Evolutionary conservation across 164 flowering plant species (phyloP).

Genomic region (Malania oleifera): DNA sequence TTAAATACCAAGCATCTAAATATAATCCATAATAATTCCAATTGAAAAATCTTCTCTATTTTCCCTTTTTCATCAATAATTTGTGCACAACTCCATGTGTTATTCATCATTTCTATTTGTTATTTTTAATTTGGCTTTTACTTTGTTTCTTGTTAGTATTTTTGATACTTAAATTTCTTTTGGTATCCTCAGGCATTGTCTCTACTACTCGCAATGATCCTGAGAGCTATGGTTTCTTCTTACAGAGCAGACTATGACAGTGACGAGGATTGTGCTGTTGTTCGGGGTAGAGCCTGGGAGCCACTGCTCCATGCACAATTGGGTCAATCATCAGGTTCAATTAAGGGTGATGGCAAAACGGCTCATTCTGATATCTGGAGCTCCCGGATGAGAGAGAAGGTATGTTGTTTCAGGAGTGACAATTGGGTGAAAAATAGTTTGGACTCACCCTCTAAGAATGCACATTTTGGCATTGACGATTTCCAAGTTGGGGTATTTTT

Average conservation of each 20-base stretch:
- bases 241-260: conserved; percentile 30
- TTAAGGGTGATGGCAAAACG: conserved; percentile 30
- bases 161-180: too few relatives aligned
- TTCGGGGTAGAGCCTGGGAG: conserved; percentile 40
- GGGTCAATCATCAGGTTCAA: conserved; percentile 39
- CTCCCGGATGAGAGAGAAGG: conserved; percentile 75
- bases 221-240: conserved; percentile 57
- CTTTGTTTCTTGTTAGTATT: too few relatives aligned
- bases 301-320: conserved; percentile 48
- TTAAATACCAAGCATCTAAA: too few relatives aligned
- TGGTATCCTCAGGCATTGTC: conserved; percentile 67
- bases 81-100: too few relatives aligned
- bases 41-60: too few relatives aligned
- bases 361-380: conserved; percentile 58
- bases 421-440: too few relatives aligned
- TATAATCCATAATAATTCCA: too few relatives aligned
- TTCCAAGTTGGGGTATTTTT: neutral
- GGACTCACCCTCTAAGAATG: neutral
- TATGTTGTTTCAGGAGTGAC: conserved; percentile 13
- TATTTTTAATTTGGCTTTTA: conserved; percentile 9
- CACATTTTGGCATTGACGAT: neutral
- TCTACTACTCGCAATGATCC: conserved; percentile 45
- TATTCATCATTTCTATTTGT: neutral
- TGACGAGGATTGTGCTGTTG: conserved; percentile 48
- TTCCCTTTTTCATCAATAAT: too few relatives aligned